A percentile compares a stretch with the other conserved stretches of the same genome.
Conservation (phyloP, 495 filamentous ascomycete species). For the Hypoxylon intermedium region DNA sequence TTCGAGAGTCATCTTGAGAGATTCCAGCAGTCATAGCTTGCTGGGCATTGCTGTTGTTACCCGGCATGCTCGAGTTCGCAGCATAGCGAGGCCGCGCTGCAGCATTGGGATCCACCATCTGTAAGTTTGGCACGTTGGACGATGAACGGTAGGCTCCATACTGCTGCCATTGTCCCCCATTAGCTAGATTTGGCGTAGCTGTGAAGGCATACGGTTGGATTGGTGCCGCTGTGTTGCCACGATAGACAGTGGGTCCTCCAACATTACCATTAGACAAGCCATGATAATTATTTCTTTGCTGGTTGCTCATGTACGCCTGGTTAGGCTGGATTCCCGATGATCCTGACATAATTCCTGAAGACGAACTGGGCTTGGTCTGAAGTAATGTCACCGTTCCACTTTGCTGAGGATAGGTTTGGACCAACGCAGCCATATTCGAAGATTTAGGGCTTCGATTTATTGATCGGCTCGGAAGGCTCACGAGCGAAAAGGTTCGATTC, state of each 20-base stretch:
- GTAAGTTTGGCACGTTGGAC: slow-evolving; percentile 63
- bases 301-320: slow-evolving; percentile 63
- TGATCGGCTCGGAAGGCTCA: slow-evolving; percentile 23
- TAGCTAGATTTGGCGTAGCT: slow-evolving; percentile 71
- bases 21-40: slow-evolving; percentile 16
- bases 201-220: slow-evolving; percentile 88
- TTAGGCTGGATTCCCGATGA: slow-evolving; percentile 59
- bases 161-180: slow-evolving; percentile 67
- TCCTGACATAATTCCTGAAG: slow-evolving; percentile 69
- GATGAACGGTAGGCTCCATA: slow-evolving; percentile 72
- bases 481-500: slow-evolving; percentile 30
- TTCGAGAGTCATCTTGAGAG: slow-evolving; percentile 37
- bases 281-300: slow-evolving; percentile 71
- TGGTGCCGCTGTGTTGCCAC: slow-evolving; percentile 70
- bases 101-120: slow-evolving; percentile 54
- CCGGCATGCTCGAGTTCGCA: slow-evolving; percentile 55
- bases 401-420: slow-evolving; percentile 87
- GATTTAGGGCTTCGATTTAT: slow-evolving; percentile 17
- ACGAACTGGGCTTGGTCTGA: slow-evolving; percentile 75
- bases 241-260: slow-evolving; percentile 66
- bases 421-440: slow-evolving; percentile 82
- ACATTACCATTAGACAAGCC: slow-evolving; percentile 56
- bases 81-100: slow-evolving; percentile 63
- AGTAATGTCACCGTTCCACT: slow-evolving; percentile 81
- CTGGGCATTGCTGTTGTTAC: slow-evolving; percentile 8